A percentile compares a stretch with the other conserved stretches of the same genome.
Conservation (phyloP, 768 basidiomycete species). For the Tylopilus balloui region DNA sequence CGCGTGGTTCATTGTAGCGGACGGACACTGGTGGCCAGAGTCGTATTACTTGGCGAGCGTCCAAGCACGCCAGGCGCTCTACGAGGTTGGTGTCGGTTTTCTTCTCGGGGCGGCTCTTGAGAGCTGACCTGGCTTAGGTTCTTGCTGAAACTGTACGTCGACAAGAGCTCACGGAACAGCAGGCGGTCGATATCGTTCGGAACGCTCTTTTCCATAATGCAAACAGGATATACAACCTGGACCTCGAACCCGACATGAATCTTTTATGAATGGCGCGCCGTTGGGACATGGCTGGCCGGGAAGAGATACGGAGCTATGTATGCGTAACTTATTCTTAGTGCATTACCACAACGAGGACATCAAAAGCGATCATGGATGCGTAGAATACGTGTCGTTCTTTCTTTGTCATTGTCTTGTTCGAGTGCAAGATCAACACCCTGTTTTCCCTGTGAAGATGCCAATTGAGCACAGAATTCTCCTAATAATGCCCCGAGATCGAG, state of each 20-base stretch:
- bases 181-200: constrained; percentile 52
- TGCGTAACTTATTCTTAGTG: background rate
- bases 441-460: too few species aligned
- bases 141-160: constrained; percentile 45
- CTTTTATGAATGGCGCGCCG: constrained; percentile 1
- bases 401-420: too few species aligned
- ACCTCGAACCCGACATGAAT: constrained; percentile 34
- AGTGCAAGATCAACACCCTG: too few species aligned
- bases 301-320: too few species aligned
- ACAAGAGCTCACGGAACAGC: constrained; percentile 49
- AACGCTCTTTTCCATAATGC: constrained; percentile 64
- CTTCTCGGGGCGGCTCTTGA: background rate
- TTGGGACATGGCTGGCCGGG: background rate
- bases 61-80: constrained; percentile 62
- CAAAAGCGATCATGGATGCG: too few species aligned
- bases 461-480: too few species aligned
- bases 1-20: constrained; percentile 5
- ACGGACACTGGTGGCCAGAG: constrained; percentile 61
- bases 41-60: constrained; percentile 62
- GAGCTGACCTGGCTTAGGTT: constrained; percentile 59
- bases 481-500: too few species aligned
- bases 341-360: too few species aligned
- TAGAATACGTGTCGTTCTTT: too few species aligned
- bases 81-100: constrained; percentile 43
- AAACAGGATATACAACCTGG: constrained; percentile 57